These are phyloP conservation scores for Leptographium wingfieldii DNA, from an alignment of 2,329 filamentous ascomycete species.

Conservation along the genomic window DNA sequence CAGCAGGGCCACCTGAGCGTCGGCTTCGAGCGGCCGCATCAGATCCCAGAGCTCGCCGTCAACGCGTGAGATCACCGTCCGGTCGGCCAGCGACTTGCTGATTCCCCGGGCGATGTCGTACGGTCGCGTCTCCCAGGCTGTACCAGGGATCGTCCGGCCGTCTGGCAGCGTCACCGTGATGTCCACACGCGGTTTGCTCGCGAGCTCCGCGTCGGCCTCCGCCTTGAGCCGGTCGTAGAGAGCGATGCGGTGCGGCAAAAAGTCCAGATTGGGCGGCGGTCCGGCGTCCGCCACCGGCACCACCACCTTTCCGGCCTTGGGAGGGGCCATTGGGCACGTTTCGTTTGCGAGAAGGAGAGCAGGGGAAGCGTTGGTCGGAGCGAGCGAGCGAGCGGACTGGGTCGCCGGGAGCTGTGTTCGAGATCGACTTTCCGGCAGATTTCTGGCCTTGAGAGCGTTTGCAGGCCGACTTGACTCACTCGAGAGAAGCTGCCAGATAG, in stretches of 20 bases:
- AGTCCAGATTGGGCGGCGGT: constrained; percentile 48
- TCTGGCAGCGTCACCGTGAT: constrained; percentile 65
- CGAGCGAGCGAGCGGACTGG: background rate
- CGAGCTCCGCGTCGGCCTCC: constrained; percentile 65
- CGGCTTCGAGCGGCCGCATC: constrained; percentile 76
- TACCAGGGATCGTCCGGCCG: constrained; percentile 59
- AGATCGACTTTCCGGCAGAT: background rate
- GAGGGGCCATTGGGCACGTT: background rate
- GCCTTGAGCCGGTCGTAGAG: constrained; percentile 85
- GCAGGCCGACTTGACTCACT: background rate
- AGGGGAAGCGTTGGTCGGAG: background rate
- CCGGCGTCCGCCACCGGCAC: constrained; percentile 8
- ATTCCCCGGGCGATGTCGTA: constrained; percentile 65
- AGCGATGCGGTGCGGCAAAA: constrained; percentile 70
- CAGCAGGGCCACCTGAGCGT: constrained; percentile 73
- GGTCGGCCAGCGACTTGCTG: constrained; percentile 73
- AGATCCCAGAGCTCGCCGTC: constrained; percentile 87
- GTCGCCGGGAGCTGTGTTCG: background rate
- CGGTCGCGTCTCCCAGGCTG: constrained; percentile 85
- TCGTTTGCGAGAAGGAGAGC: background rate
- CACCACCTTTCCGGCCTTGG: constrained; percentile 11
- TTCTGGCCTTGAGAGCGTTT: background rate
- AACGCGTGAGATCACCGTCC: constrained; percentile 74
- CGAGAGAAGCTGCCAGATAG: background rate
- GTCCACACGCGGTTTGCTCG: constrained; percentile 55